These are phyloP conservation scores for Auriscalpium orientale DNA, from an alignment of 768 basidiomycete species.

Conservation along the genomic window DNA sequence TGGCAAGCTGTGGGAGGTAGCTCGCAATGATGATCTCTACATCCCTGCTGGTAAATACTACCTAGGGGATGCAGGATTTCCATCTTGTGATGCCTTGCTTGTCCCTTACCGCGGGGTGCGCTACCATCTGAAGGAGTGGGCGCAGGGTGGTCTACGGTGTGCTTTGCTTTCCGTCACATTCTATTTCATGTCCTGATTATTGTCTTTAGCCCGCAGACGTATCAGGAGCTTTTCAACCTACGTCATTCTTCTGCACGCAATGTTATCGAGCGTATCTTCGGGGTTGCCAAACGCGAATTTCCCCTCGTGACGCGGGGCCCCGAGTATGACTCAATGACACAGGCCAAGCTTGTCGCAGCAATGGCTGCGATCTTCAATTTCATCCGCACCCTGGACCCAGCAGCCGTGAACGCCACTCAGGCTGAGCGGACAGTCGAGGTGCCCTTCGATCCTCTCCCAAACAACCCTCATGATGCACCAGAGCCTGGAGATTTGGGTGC, in stretches of 20 bases:
- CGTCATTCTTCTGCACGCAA: conserved; percentile 14
- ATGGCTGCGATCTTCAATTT: conserved; percentile 27
- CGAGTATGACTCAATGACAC: conserved; percentile 19
- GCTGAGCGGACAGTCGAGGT: not conserved
- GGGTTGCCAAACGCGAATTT: conserved; percentile 14
- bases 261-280: conserved; percentile 19
- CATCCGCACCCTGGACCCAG: conserved; percentile 22
- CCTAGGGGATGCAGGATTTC: conserved; percentile 28
- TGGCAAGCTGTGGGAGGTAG: conserved; percentile 19
- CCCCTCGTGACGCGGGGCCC: conserved; percentile 7
- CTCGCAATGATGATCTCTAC: conserved; percentile 13
- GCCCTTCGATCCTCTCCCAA: not conserved
- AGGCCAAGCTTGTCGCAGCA: conserved; percentile 22
- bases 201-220: conserved; percentile 7
- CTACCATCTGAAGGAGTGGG: conserved; percentile 31
- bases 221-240: conserved; percentile 17
- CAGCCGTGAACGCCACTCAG: not conserved
- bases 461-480: not conserved
- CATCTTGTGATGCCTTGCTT: conserved; percentile 18
- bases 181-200: not conserved
- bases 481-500: not conserved
- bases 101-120: conserved; percentile 22
- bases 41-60: conserved; percentile 22
- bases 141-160: conserved; percentile 2
- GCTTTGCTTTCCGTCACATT: not conserved